Evolutionary conservation across 495 filamentous ascomycete species (phyloP).

Genomic region (Friedmanniomyces simplex): DNA sequence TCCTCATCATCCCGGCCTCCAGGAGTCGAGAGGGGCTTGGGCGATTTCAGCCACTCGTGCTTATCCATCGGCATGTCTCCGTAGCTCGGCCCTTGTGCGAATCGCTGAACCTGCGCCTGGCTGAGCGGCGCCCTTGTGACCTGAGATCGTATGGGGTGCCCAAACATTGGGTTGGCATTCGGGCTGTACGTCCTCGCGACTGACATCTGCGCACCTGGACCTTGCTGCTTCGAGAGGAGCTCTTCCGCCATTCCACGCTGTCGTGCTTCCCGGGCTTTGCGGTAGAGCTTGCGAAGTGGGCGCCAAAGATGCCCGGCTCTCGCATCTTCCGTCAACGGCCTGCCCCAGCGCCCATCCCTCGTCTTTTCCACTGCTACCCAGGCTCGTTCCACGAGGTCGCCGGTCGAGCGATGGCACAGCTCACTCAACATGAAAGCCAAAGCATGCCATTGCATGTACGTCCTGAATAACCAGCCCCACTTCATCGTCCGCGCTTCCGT

Average conservation of each 20-base stretch:
- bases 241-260: constrained; percentile 34
- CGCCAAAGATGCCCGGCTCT: constrained; percentile 61
- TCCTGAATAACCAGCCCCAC: constrained; percentile 75
- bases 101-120: constrained; percentile 16
- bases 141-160: constrained; percentile 4
- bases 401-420: constrained; percentile 57
- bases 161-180: constrained; percentile 21
- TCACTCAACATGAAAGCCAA: constrained; percentile 69
- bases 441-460: constrained; percentile 74
- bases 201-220: background rate
- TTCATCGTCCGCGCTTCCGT: constrained; percentile 49
- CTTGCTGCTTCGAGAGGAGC: constrained; percentile 3
- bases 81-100: constrained; percentile 9
- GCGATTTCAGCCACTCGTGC: constrained; percentile 15
- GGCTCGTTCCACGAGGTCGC: constrained; percentile 63
- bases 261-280: constrained; percentile 49
- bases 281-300: constrained; percentile 60
- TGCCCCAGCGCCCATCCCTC: constrained; percentile 30
- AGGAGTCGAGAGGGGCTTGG: background rate
- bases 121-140: constrained; percentile 15
- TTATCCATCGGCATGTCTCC: constrained; percentile 17
- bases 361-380: constrained; percentile 62
- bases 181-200: constrained; percentile 14
- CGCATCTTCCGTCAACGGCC: constrained; percentile 38
- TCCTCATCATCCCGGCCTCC: constrained; percentile 1